Conservation (phyloP, 2,329 filamentous ascomycete genomes). For the Diaporthe citrichinensis region DNA sequence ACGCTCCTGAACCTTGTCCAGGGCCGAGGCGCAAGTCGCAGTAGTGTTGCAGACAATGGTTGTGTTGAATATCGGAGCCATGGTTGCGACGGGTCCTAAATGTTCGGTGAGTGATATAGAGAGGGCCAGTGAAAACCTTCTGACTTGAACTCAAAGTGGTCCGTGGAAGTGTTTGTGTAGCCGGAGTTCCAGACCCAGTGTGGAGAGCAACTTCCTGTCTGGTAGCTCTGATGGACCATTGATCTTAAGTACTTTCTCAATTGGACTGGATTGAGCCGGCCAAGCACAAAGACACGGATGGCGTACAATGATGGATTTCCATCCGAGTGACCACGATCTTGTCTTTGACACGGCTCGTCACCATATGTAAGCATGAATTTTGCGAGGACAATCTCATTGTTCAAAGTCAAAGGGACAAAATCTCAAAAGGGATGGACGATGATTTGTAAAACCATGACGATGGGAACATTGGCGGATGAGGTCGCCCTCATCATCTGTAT, state of each 20-base stretch:
- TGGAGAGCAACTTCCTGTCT: background rate
- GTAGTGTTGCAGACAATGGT: slow-evolving; percentile 4
- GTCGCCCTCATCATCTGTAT: too few species aligned
- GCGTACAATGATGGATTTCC: background rate
- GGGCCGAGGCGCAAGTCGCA: background rate
- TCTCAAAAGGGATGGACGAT: background rate
- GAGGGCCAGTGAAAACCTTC: background rate
- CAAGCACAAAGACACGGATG: background rate
- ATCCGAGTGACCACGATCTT: background rate
- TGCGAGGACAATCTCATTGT: background rate
- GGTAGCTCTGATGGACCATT: background rate
- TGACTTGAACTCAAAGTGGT: background rate
- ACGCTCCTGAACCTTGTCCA: background rate
- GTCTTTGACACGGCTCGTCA: background rate
- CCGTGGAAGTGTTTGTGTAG: background rate
- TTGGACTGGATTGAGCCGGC: too few species aligned
- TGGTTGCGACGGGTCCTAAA: background rate
- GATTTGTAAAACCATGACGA: background rate
- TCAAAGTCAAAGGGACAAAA: background rate
- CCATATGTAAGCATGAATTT: background rate
- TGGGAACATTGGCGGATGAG: background rate
- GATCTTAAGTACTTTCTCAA: background rate
- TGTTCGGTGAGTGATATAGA: background rate
- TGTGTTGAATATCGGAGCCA: slow-evolving; percentile 3
- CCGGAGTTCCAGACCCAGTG: background rate